A percentile compares a stretch with the other conserved stretches of the same genome.
phyloP scores from a whole-genome alignment of 148 eudicot species.

The Vaccinium darrowii region DNA sequence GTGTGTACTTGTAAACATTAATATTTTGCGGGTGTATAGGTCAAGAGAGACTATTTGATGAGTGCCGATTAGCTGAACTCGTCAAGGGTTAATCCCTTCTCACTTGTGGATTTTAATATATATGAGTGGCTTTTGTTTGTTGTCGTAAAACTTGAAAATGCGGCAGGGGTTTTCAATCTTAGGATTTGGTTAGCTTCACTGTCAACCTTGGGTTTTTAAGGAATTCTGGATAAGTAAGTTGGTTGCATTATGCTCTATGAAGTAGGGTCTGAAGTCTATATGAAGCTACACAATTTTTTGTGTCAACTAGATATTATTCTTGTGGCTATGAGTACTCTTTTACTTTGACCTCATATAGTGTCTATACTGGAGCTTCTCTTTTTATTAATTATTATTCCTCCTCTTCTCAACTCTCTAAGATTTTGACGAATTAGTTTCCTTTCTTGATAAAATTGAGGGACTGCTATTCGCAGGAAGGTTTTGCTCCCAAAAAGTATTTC shows the following conservation, averaged over 20 bases:
- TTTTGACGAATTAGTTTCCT: not conserved
- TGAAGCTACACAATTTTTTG: not conserved
- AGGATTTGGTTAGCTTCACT: not conserved
- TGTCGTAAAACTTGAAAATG: not conserved
- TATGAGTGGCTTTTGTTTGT: not conserved
- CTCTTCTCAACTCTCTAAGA: not conserved
- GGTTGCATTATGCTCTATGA: not conserved
- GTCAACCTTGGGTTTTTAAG: not conserved
- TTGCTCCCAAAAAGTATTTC: conserved; percentile 77
- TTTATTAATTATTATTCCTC: not conserved
- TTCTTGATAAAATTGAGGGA: not conserved
- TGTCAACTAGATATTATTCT: not conserved
- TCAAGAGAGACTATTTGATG: not conserved
- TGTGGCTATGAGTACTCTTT: not conserved
- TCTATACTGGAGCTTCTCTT: not conserved
- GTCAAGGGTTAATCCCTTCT: not conserved
- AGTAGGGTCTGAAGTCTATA: not conserved
- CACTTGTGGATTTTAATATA: not conserved
- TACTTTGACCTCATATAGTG: not conserved
- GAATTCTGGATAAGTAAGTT: not conserved
- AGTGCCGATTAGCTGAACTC: not conserved
- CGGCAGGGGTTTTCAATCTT: not conserved
- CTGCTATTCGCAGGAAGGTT: conserved; percentile 44
- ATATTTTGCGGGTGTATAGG: not conserved
- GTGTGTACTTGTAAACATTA: not conserved